Percentiles rank a stretch among this genome's conserved stretches.
Conservation (phyloP, 768 basidiomycete genomes). For the Dioszegia hungarica region DNA sequence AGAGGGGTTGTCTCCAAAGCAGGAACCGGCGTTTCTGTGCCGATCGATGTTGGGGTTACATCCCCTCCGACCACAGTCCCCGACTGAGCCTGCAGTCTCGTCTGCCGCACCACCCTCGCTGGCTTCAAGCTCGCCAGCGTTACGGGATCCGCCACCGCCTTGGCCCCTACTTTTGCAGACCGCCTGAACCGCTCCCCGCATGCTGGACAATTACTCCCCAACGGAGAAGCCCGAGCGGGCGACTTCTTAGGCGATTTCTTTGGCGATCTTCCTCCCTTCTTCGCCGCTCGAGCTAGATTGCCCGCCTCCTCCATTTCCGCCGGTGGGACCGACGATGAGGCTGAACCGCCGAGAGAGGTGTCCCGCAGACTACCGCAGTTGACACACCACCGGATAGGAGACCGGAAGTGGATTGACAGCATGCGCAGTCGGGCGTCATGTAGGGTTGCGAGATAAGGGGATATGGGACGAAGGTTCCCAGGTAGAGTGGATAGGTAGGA, state of each 20-base stretch:
- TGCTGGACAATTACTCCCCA: constrained; percentile 9
- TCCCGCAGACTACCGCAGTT: constrained; percentile 20
- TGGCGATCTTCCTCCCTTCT: not conserved
- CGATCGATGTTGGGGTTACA: no score
- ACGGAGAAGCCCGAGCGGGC: not conserved
- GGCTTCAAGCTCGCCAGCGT: constrained; percentile 12
- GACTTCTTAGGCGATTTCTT: not conserved
- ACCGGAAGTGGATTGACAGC: not conserved
- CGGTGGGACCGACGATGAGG: no score
- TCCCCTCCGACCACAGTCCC: no score
- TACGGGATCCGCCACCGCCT: constrained; percentile 1
- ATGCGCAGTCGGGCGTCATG: constrained; percentile 34
- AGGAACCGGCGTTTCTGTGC: no score
- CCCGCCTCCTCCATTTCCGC: no score
- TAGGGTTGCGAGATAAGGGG: constrained; percentile 28
- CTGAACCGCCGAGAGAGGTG: not conserved
- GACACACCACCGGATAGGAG: constrained; percentile 23
- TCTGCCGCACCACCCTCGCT: constrained; percentile 15
- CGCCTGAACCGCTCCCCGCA: constrained; percentile 23
- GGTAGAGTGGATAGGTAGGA: constrained; percentile 26
- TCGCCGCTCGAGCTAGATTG: not conserved
- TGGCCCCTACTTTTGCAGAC: not conserved
- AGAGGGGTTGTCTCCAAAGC: no score
- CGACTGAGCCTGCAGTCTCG: not conserved
- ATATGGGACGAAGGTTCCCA: constrained; percentile 23